Evolutionary conservation across 768 basidiomycete genomes (phyloP).

Genomic region (Leccinum variicolor): DNA sequence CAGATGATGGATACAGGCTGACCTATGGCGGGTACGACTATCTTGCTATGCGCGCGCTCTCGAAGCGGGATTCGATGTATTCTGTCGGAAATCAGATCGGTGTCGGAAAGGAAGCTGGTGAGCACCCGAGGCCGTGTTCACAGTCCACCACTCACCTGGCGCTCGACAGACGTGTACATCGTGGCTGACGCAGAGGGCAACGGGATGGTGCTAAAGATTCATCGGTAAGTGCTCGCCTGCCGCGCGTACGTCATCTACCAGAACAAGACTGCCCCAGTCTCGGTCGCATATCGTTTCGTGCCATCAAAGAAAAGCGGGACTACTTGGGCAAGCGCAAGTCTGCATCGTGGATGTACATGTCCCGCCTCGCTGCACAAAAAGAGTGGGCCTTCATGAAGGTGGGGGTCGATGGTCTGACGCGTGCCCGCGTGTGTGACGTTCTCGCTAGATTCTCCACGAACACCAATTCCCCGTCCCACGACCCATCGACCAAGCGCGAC

Average conservation of each 20-base stretch:
- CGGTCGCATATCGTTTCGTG: slow-evolving; percentile 95
- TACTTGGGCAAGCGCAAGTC: slow-evolving; percentile 94
- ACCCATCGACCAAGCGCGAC: slow-evolving; percentile 92
- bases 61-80: slow-evolving; percentile 82
- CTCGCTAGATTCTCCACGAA: slow-evolving; percentile 76
- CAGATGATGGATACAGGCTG: slow-evolving; percentile 95
- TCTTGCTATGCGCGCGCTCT: slow-evolving; percentile 89
- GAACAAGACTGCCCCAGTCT: slow-evolving; percentile 50
- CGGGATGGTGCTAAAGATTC: slow-evolving; percentile 90
- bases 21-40: slow-evolving; percentile 99
- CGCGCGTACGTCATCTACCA: neutral
- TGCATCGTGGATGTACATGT: slow-evolving; percentile 99
- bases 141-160: slow-evolving; percentile 3
- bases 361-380: slow-evolving; percentile 91
- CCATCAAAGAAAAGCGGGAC: slow-evolving; percentile 95
- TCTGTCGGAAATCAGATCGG: slow-evolving; percentile 98
- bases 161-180: slow-evolving; percentile 68
- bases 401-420: neutral
- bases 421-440: neutral
- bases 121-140: slow-evolving; percentile 12
- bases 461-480: slow-evolving; percentile 91
- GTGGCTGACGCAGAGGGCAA: slow-evolving; percentile 83
- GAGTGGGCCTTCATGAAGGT: slow-evolving; percentile 99
- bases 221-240: slow-evolving; percentile 53
- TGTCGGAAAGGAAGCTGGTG: slow-evolving; percentile 96